Percentiles rank a stretch among this genome's conserved stretches.
These are phyloP conservation scores for Sporisorium exsertum DNA, from an alignment of 1,284 basidiomycete genomes.

Conservation along the genomic window DNA sequence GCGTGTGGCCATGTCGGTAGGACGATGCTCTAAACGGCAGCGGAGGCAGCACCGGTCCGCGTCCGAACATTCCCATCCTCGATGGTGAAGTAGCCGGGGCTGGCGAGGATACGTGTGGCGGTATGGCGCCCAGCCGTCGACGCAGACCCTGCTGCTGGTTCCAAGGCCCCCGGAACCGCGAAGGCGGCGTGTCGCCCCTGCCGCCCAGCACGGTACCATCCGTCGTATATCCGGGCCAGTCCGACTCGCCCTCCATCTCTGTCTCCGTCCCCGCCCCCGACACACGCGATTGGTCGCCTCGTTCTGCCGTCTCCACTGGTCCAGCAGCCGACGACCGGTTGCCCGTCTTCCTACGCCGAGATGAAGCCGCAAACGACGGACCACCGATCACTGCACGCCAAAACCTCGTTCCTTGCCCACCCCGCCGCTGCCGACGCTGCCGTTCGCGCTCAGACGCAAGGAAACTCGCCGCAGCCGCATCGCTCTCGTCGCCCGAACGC, in stretches of 20 bases:
- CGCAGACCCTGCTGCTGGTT: conserved; percentile 16
- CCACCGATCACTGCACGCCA: conserved; percentile 62
- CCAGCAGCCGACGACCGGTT: background rate
- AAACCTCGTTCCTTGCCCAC: conserved; percentile 53
- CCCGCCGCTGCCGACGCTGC: conserved; percentile 31
- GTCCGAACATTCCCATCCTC: background rate
- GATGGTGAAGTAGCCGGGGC: background rate
- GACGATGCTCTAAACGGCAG: conserved; percentile 23
- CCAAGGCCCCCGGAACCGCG: background rate
- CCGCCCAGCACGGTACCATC: conserved; percentile 34
- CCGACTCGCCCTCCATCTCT: conserved; percentile 39
- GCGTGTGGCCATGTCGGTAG: conserved; percentile 18
- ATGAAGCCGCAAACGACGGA: conserved; percentile 32
- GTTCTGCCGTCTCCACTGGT: background rate
- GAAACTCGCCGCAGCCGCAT: conserved; percentile 34
- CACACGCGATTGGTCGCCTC: background rate
- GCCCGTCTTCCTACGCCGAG: conserved; percentile 15
- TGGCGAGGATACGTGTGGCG: background rate
- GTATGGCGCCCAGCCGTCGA: conserved; percentile 3
- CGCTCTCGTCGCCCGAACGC: conserved; percentile 42
- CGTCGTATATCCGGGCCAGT: conserved; percentile 42
- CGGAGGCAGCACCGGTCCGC: conserved; percentile 17
- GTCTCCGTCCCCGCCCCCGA: conserved; percentile 30
- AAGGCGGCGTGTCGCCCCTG: conserved; percentile 4
- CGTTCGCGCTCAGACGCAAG: conserved; percentile 32